These are phyloP conservation scores for Colletotrichum costaricense DNA, from an alignment of 2,329 filamentous ascomycete genomes.

Conservation along the genomic window DNA sequence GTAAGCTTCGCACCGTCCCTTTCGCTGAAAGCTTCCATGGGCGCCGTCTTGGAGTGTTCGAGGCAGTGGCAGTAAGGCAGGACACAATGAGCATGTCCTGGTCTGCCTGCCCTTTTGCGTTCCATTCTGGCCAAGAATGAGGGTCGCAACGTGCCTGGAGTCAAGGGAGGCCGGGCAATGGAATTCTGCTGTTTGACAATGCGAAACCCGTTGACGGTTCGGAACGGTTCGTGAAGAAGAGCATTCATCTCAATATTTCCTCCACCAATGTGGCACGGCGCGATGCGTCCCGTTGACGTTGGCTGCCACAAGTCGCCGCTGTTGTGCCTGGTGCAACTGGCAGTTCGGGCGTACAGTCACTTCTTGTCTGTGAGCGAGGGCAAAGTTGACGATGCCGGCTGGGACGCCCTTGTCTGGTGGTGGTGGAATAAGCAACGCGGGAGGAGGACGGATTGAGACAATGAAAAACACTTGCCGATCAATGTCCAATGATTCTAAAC, in stretches of 20 bases:
- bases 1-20: neutral
- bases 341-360: neutral
- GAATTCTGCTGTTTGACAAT: constrained; percentile 5
- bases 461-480: constrained; percentile 18
- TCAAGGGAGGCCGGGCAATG: neutral
- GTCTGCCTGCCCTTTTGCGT: neutral
- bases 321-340: constrained; percentile 21
- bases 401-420: constrained; percentile 5
- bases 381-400: neutral
- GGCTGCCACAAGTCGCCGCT: constrained; percentile 27
- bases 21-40: constrained; percentile 13
- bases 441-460: constrained; percentile 20
- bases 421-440: constrained; percentile 27
- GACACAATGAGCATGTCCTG: neutral
- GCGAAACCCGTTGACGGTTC: neutral
- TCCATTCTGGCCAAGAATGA: neutral
- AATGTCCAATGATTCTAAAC: constrained; percentile 16
- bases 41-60: neutral
- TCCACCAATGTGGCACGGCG: neutral
- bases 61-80: neutral
- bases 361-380: neutral
- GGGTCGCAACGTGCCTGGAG: neutral
- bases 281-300: constrained; percentile 8
- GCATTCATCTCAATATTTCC: neutral
- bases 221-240: neutral